These are phyloP conservation scores for Mortierella sp. DNA, from an alignment of 371 early-diverging fungal species.

Conservation along the genomic window DNA sequence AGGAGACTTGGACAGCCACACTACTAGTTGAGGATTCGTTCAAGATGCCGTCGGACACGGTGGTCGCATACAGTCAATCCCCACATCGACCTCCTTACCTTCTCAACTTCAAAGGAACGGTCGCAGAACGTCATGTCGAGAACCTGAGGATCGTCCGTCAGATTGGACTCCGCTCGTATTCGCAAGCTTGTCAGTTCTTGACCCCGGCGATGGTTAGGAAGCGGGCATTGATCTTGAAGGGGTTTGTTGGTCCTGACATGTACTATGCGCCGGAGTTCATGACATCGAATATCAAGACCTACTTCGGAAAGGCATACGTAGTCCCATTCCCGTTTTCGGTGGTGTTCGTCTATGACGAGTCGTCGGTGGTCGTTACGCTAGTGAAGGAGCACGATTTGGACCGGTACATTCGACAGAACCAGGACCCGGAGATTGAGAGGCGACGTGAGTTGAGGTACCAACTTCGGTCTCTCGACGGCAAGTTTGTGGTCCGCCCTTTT, in stretches of 20 bases:
- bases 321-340: constrained; percentile 75
- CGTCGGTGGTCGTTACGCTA: constrained; percentile 64
- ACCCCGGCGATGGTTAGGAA: constrained; percentile 47
- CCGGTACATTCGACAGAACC: constrained; percentile 66
- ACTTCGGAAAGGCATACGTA: constrained; percentile 70
- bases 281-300: constrained; percentile 63
- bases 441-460: constrained; percentile 63
- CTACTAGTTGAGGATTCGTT: constrained; percentile 67
- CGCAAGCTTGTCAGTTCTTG: constrained; percentile 56
- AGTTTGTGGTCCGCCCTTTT: constrained; percentile 67
- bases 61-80: constrained; percentile 62
- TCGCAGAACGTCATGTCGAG: constrained; percentile 74
- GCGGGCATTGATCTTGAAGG: constrained; percentile 53
- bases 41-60: constrained; percentile 64
- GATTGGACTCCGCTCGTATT: constrained; percentile 66
- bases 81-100: constrained; percentile 70
- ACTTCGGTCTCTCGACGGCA: constrained; percentile 69
- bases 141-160: constrained; percentile 69
- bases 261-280: constrained; percentile 68
- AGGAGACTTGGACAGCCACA: constrained; percentile 76
- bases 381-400: constrained; percentile 63
- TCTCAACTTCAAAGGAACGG: constrained; percentile 69
- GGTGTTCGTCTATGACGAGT: constrained; percentile 74
- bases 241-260: constrained; percentile 73
- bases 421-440: constrained; percentile 59